These are phyloP conservation scores for Citrus sp. DNA, from an alignment of 345 rosid genomes.

Conservation along the genomic window DNA sequence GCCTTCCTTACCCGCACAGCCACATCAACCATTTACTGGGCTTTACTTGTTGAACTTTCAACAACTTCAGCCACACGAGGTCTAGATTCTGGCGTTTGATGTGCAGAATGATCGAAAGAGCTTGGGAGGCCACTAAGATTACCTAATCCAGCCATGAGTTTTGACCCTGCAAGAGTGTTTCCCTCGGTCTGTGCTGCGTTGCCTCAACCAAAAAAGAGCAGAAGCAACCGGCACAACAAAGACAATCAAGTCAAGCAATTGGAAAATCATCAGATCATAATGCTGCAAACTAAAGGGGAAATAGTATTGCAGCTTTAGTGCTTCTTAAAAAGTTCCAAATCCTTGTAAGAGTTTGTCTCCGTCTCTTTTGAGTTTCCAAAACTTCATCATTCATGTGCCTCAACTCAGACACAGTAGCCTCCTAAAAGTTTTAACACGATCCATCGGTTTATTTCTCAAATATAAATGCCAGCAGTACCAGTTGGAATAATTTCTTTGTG, in stretches of 20 bases:
- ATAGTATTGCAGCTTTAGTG: slow-evolving; percentile 72
- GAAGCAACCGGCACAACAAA: slow-evolving; percentile 54
- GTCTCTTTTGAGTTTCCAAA: slow-evolving; percentile 54
- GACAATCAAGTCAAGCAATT: slow-evolving; percentile 4
- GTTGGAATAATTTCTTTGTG: slow-evolving; percentile 4
- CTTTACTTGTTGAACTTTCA: slow-evolving; percentile 59
- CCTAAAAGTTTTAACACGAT: slow-evolving; percentile 41
- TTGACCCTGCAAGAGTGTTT: slow-evolving; percentile 26
- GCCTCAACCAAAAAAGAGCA: slow-evolving; percentile 67
- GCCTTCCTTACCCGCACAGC: slow-evolving; percentile 53
- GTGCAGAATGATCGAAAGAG: slow-evolving; percentile 35
- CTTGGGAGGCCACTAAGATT: slow-evolving; percentile 40
- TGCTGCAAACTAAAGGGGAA: slow-evolving; percentile 1
- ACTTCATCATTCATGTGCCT: slow-evolving; percentile 65
- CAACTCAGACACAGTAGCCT: slow-evolving; percentile 65
- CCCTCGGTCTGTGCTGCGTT: slow-evolving; percentile 72
- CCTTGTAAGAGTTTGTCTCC: slow-evolving; percentile 18
- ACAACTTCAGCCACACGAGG: slow-evolving; percentile 66
- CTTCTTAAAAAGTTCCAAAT: slow-evolving; percentile 67
- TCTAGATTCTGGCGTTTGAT: slow-evolving; percentile 49
- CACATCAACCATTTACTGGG: slow-evolving; percentile 64
- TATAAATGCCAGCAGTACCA: background rate
- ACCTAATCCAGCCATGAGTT: slow-evolving; percentile 25
- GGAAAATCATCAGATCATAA: background rate
- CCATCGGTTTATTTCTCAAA: slow-evolving; percentile 19